Conservation (phyloP, 2,329 filamentous ascomycete genomes). For the Fusarium guadeloupense region DNA sequence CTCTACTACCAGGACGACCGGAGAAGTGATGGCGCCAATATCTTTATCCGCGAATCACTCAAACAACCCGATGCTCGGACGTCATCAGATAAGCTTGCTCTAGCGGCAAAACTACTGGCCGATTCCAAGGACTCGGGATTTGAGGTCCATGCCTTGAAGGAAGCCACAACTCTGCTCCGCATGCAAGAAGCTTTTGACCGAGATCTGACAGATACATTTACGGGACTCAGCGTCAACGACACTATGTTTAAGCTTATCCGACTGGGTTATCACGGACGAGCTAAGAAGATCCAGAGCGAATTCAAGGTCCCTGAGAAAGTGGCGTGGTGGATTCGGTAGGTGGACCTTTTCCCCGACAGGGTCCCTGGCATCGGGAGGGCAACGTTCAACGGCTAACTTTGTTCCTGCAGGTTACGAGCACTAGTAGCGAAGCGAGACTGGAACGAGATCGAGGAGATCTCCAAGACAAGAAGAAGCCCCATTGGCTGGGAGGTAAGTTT, state of each 20-base stretch:
- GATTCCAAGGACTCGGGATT: constrained; percentile 83
- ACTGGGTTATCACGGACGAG: constrained; percentile 82
- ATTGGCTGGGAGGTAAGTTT: constrained; percentile 92
- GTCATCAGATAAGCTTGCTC: constrained; percentile 85
- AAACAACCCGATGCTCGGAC: constrained; percentile 74
- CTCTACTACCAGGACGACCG: constrained; percentile 98
- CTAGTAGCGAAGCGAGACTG: constrained; percentile 91
- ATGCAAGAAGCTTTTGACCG: constrained; percentile 88
- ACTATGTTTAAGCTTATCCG: constrained; percentile 90
- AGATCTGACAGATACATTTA: constrained; percentile 80
- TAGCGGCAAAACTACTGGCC: constrained; percentile 82
- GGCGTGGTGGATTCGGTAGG: constrained; percentile 81
- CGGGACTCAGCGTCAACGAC: constrained; percentile 87
- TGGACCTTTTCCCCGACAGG: constrained; percentile 27
- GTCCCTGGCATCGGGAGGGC: constrained; percentile 12
- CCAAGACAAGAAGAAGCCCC: constrained; percentile 81
- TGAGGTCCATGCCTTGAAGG: constrained; percentile 79
- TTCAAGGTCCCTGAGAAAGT: constrained; percentile 94
- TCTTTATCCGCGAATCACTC: constrained; percentile 87
- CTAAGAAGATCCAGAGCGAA: constrained; percentile 87
- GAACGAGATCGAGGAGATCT: constrained; percentile 89
- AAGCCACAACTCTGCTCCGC: constrained; percentile 81
- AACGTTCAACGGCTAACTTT: constrained; percentile 31
- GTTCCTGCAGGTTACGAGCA: constrained; percentile 72
- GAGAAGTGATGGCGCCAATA: constrained; percentile 84